Percentiles rank a stretch among this genome's conserved stretches.
Evolutionary conservation across 2,329 filamentous ascomycete species (phyloP).

Genomic region (Penicillium psychrosexuale): DNA sequence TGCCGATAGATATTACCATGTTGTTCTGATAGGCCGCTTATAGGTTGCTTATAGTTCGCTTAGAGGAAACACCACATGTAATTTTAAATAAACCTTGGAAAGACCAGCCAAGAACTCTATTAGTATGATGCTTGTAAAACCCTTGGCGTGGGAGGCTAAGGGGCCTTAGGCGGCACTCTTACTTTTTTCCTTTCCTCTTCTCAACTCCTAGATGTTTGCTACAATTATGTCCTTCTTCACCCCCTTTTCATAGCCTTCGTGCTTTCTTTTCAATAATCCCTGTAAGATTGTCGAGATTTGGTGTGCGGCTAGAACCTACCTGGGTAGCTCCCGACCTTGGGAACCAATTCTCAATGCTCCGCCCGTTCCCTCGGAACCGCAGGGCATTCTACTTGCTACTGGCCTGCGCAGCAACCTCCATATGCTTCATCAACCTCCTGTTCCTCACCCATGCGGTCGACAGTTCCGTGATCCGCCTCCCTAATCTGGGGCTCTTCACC

Average conservation of each 20-base stretch:
- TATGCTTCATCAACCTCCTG: constrained; percentile 15
- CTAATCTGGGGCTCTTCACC: constrained; percentile 3
- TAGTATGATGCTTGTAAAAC: background rate
- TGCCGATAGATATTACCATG: too few relatives aligned
- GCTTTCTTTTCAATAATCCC: background rate
- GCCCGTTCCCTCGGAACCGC: constrained; percentile 11
- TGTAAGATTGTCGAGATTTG: background rate
- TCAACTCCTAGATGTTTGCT: background rate
- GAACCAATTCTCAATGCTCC: constrained; percentile 1
- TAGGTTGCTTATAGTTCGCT: background rate
- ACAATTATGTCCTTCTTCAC: background rate
- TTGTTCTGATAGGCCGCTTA: background rate
- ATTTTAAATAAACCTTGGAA: background rate
- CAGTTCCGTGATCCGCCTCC: constrained; percentile 6
- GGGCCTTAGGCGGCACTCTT: background rate
- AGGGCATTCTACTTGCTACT: constrained; percentile 14
- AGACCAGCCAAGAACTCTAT: background rate
- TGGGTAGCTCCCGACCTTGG: background rate
- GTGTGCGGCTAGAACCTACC: background rate
- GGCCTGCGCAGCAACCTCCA: constrained; percentile 5
- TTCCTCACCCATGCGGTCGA: constrained; percentile 11
- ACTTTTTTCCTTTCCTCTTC: background rate
- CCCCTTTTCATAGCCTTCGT: background rate
- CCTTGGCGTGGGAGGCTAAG: background rate
- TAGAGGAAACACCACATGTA: background rate